Conservation (phyloP, 441 rosid genomes). For the Raphanus hybrid region DNA sequence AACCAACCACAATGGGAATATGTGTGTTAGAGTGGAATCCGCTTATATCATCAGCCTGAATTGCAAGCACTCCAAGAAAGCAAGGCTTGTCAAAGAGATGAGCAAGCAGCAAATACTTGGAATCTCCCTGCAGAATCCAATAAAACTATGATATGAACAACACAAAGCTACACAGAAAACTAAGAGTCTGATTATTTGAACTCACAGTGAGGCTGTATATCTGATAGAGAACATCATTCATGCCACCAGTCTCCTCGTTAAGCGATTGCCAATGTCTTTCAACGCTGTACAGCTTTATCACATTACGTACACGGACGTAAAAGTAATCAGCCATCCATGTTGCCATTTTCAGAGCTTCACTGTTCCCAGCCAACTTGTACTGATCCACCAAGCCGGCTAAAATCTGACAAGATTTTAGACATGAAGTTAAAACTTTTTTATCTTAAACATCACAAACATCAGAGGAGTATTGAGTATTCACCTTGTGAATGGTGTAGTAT, state of each 20-base stretch:
- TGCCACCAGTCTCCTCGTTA: slow-evolving; percentile 76
- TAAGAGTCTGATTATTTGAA: slow-evolving; percentile 13
- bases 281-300: slow-evolving; percentile 48
- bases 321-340: slow-evolving; percentile 71
- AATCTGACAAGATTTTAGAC: neutral
- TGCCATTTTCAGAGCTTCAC: slow-evolving; percentile 58
- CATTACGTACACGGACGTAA: slow-evolving; percentile 62
- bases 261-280: slow-evolving; percentile 67
- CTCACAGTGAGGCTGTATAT: slow-evolving; percentile 57
- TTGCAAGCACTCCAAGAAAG: slow-evolving; percentile 90
- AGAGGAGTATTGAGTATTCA: neutral
- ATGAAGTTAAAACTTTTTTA: neutral
- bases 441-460: neutral
- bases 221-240: slow-evolving; percentile 70
- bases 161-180: neutral
- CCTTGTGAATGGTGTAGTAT: slow-evolving; percentile 97
- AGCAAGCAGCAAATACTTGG: slow-evolving; percentile 82
- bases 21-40: slow-evolving; percentile 93
- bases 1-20: slow-evolving; percentile 85
- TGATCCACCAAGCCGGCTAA: slow-evolving; percentile 60
- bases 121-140: slow-evolving; percentile 62
- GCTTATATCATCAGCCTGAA: slow-evolving; percentile 86
- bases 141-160: slow-evolving; percentile 17
- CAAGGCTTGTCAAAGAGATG: slow-evolving; percentile 98
- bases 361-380: slow-evolving; percentile 51